A percentile compares a stretch with the other conserved stretches of the same genome.
Conservation (phyloP, 306 rosid species). For the Fragaria nilgerrensis region DNA sequence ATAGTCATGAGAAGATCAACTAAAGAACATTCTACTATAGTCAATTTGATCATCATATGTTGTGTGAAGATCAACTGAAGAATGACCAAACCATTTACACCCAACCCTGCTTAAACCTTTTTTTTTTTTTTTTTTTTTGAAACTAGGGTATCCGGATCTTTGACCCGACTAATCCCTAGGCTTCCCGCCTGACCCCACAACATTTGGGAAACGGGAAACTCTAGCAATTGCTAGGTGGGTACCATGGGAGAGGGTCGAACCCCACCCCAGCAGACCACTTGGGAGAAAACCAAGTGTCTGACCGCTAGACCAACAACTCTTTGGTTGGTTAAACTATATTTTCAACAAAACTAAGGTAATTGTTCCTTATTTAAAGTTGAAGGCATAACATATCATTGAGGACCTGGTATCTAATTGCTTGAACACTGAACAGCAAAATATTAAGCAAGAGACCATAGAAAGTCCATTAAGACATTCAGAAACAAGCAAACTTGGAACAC, state of each 20-base stretch:
- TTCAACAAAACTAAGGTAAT: not conserved
- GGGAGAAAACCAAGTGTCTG: too few relatives aligned
- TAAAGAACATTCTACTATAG: not conserved
- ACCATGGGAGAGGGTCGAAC: too few relatives aligned
- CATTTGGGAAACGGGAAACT: too few relatives aligned
- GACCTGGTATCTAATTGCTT: not conserved
- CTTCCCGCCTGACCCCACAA: too few relatives aligned
- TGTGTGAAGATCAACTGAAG: not conserved
- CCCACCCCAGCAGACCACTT: too few relatives aligned
- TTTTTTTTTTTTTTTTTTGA: not conserved
- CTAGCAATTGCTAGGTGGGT: too few relatives aligned
- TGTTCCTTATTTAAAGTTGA: not conserved
- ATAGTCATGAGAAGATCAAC: not conserved
- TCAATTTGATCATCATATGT: not conserved
- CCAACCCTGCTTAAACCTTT: not conserved
- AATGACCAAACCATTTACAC: not conserved
- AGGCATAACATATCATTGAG: not conserved
- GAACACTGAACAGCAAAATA: not conserved
- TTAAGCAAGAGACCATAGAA: too few relatives aligned
- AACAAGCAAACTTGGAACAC: not conserved
- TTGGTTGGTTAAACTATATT: not conserved
- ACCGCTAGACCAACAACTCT: too few relatives aligned
- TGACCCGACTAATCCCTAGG: too few relatives aligned
- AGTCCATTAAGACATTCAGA: not conserved
- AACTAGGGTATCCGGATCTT: too few relatives aligned